Percentiles rank a stretch among this genome's conserved stretches.
Evolutionary conservation across 805 yeast species (phyloP).

Genomic region (Candida yuanshanica): DNA sequence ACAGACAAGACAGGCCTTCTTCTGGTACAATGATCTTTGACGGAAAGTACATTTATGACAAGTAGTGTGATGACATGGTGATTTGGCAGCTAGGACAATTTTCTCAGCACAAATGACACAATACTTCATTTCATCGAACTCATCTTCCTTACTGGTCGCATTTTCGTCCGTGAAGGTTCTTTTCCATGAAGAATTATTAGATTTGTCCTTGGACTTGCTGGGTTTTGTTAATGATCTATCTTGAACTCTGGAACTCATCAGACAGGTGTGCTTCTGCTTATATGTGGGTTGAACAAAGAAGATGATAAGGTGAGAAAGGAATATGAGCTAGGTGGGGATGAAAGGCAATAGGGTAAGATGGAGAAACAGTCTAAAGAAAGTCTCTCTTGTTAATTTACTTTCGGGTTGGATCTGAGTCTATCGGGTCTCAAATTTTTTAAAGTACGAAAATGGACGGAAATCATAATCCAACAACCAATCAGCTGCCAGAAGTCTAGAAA

Average conservation of each 20-base stretch:
- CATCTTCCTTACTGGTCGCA: constrained; percentile 11
- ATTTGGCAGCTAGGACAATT: constrained; percentile 56
- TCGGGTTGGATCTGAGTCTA: too few species aligned
- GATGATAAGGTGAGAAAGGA: background rate
- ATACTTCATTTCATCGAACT: constrained; percentile 34
- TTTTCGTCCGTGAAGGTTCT: constrained; percentile 10
- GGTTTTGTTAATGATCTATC: constrained; percentile 1
- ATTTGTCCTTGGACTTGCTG: background rate
- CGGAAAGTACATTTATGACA: constrained; percentile 82
- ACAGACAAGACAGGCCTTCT: constrained; percentile 76
- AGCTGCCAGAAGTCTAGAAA: background rate
- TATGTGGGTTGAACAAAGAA: background rate
- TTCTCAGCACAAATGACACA: constrained; percentile 86
- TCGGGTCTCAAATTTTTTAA: background rate
- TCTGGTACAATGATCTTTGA: constrained; percentile 73
- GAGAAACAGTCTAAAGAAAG: too few species aligned
- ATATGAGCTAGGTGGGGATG: background rate
- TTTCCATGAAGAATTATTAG: constrained; percentile 13
- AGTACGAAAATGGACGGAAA: background rate
- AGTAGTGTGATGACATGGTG: constrained; percentile 80
- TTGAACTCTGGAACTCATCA: constrained; percentile 5
- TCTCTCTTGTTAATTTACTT: too few species aligned
- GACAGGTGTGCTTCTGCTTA: background rate
- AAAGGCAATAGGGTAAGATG: too few species aligned
- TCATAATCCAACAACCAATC: background rate